Base-by-base conservation (phyloP, 148 eudicot genomes). In the Vaccinium vitisidaea region DNA sequence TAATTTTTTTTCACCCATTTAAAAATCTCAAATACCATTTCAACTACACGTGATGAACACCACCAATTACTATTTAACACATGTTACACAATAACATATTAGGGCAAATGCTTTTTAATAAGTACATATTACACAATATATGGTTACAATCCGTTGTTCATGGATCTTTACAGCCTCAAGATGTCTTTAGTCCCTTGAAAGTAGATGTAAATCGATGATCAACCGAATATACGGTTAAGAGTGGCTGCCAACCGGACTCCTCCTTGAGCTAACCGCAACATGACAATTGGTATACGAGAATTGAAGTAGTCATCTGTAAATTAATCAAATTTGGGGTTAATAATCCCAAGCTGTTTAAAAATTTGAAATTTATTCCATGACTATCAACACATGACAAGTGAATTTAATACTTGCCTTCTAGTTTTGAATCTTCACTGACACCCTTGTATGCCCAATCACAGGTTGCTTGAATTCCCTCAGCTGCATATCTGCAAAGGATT, bases 381-480 rank as follows among this genome's bases (percentile, higher is more conserved):
- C 1, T 55, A 3, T 79, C 11, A 16, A 46, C 11, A 5, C 19
- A 30, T 1, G 11, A 71, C 15, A 32, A 30, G 3, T 23, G 30
- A 11, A 11, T n/a, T 8, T 8, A 18, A 54, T 32, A 65, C 52
- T 87, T 84, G 87, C 95, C 94, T 90, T 86, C 87, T 65, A 90
- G 93, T 25, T 88, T 87, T 54, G 98, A 94, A 69, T 50, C 91
- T 82, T 92, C 88, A 1, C 75, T 77, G 7, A 91, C 95, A 52
- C 89, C 95, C 80, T 93, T 93, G 73, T 94, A 94, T 75, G 95
- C 95, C 90, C 92, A 89, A 32, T 89, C 85, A 69, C 97, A 94
- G 36, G 95, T 92, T 86, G 93, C 94, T 80, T 84, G 84, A 9
- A 91, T 88, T 27, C 97, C 89, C 86, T 94, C 97, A 27, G 91